Evolutionary conservation across 169 alveolate species (phyloP), one percentile per base, ranked within the genome.

Genomic region (Plasmodium yoelii): DNA sequence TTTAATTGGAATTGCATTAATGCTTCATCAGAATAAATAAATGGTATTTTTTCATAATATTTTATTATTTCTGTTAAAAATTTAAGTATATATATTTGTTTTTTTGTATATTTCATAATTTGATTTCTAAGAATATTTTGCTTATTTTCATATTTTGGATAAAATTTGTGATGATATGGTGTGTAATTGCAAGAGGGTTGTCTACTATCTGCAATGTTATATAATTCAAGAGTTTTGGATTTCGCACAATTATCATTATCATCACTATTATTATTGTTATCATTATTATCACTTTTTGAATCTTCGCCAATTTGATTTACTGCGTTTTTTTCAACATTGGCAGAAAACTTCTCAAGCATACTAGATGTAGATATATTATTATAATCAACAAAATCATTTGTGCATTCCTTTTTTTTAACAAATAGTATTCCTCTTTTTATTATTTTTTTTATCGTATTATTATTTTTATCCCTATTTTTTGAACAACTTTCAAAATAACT

Each of bases 391-490:
- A 15, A 15, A 12, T 13, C n/a, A 12, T 15, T 51, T 15, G 42
- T 69, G 47, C 59, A 60, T 70, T 86, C 91, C 9, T 24, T 61
- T 53, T 53, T 86, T 42, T 86, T 86, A 59, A 86, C 91, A 73
- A 86, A 86, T 63, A 86, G 8, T 28, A 86, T 70, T 10, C 91
- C 91, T 53, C 74, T 70, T 13, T 60, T 86, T 28, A 86, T 86
- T 44, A 86, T 86, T 59, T 53, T 68, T 47, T 61, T 86, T 53
- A 86, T 64, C 47, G 57, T 46, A 59, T 70, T 61, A 34, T 15
- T 28, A 13, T 34, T 34, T 8, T 42, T 59, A 47, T 15, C 6
- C 0, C 0, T 5, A 34, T 34, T 34, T 34, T 34, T 34, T 4
- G 42, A 34, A 34, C 42, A 34, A 34, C 42, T 34, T 34, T 34